Base-by-base conservation (phyloP, 192 early-diverging fungal genomes). In the Lobosporangium transversale region DNA sequence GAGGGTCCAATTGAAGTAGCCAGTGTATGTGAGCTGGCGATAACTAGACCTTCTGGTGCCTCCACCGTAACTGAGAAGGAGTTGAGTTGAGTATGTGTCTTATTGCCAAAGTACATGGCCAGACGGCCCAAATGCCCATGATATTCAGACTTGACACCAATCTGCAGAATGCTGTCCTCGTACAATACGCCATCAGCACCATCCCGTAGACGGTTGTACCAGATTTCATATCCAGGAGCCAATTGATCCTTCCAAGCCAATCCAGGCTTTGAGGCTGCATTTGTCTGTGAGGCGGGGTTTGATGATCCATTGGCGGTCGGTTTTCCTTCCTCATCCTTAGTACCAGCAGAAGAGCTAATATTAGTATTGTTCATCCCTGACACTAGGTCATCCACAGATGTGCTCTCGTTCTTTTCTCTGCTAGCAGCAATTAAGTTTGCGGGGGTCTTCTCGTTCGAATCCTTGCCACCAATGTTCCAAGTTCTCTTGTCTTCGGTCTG, bases 401-500 rank as follows among this genome's bases (percentile, higher is more conserved):
- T 62, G 45, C 76, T 81, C 45, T 66, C 55, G 62, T 66, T 60
- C 30, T 45, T 67, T 57, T 70, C 83, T 61, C 76, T 69, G 37
- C 37, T 40, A 36, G 48, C 63, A 17, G 63, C 73, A 44, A 69
- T 33, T 32, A 70, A 29, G 66, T 70, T 85, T 59, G 69, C 85
- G 78, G 66, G 90, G 83, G 73, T 76, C 59, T 76, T 76, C 23
- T 88, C 80, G 62, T 94, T 94, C 29, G 89, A 85, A n/a, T 91
- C 93, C 63, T 90, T 89, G 27, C 94, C 94, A 59, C 95, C 95
- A 79, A 94, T 91, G 18, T 93, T 86, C 97, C 96, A 98, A 11
- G 92, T 95, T 42, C 98, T 89, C 76, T 95, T 95, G 63, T 98
- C 97, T 68, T 98, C 95, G 0, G 97, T 98, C 78, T 95, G 92